Evolutionary conservation across 1,139 yeast species (phyloP).

Genomic region (Taphrina pruni): DNA sequence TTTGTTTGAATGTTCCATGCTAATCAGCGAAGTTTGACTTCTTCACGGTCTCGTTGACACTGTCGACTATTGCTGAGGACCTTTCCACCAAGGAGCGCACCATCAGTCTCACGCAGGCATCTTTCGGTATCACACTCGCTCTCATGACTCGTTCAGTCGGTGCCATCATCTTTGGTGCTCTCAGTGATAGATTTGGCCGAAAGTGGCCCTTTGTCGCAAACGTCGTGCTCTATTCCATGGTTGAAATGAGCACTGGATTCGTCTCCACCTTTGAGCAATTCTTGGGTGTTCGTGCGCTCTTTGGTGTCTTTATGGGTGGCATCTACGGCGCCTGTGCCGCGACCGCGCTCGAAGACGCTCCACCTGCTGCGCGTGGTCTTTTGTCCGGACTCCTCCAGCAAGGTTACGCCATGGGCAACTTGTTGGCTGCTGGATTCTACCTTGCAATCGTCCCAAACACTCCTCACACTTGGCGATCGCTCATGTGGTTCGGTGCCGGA

Average conservation of each 20-base stretch:
- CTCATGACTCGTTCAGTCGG: slow-evolving; percentile 70
- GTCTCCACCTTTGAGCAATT: slow-evolving; percentile 68
- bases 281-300: slow-evolving; percentile 67
- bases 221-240: slow-evolving; percentile 60
- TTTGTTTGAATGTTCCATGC: not conserved
- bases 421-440: slow-evolving; percentile 65
- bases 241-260: slow-evolving; percentile 77
- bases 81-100: slow-evolving; percentile 60
- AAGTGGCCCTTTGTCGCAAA: slow-evolving; percentile 70
- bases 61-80: slow-evolving; percentile 61
- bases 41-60: slow-evolving; percentile 67
- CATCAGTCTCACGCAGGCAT: slow-evolving; percentile 56
- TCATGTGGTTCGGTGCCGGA: slow-evolving; percentile 82
- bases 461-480: slow-evolving; percentile 70
- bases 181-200: slow-evolving; percentile 73
- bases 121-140: slow-evolving; percentile 73
- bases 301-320: slow-evolving; percentile 75
- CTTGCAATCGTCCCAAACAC: slow-evolving; percentile 67
- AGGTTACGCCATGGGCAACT: slow-evolving; percentile 71
- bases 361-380: slow-evolving; percentile 68
- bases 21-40: slow-evolving; percentile 60
- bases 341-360: slow-evolving; percentile 71
- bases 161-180: slow-evolving; percentile 66
- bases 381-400: slow-evolving; percentile 72
- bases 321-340: slow-evolving; percentile 71